Percentiles rank a stretch among this genome's conserved stretches.
Evolutionary conservation across 352 stramenopile genomes (phyloP).

Genomic region (Aphanomyces astaci): DNA sequence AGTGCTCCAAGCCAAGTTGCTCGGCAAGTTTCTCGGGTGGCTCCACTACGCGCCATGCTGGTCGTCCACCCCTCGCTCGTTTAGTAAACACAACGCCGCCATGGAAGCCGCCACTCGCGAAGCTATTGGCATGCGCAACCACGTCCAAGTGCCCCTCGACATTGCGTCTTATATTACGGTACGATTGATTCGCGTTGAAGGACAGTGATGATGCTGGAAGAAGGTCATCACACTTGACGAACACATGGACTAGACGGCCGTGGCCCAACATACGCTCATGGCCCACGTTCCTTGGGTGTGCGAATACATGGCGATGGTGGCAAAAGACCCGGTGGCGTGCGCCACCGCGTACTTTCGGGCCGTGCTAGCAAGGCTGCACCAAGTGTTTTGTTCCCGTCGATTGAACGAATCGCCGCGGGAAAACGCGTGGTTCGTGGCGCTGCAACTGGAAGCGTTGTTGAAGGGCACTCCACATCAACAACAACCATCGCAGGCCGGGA

Average conservation of each 20-base stretch:
- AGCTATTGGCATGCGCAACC: slow-evolving; percentile 42
- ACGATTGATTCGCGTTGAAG: no score
- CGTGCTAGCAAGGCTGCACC: slow-evolving; percentile 35
- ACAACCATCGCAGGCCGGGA: no score
- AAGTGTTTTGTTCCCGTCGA: slow-evolving; percentile 38
- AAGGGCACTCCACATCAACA: no score
- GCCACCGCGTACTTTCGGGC: slow-evolving; percentile 46
- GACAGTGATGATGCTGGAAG: no score
- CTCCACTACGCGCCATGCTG: slow-evolving; percentile 54
- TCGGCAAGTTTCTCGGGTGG: slow-evolving; percentile 64
- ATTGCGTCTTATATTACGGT: slow-evolving; percentile 37
- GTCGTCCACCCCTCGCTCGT: slow-evolving; percentile 30
- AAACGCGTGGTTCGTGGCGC: slow-evolving; percentile 41
- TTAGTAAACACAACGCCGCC: slow-evolving; percentile 35
- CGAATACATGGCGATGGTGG: slow-evolving; percentile 58
- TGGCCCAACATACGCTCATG: slow-evolving; percentile 33
- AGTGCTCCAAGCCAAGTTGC: slow-evolving; percentile 48
- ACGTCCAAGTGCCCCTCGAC: slow-evolving; percentile 32
- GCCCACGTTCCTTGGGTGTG: slow-evolving; percentile 60
- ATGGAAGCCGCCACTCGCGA: slow-evolving; percentile 45
- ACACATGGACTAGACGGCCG: slow-evolving; percentile 31
- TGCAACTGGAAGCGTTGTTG: slow-evolving; percentile 61
- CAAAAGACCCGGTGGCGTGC: slow-evolving; percentile 39
- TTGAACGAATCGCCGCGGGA: slow-evolving; percentile 37
- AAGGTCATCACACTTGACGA: no score